Evolutionary conservation across 768 basidiomycete species (phyloP).

Genomic region (Tylopilus cervinicoccineus): DNA sequence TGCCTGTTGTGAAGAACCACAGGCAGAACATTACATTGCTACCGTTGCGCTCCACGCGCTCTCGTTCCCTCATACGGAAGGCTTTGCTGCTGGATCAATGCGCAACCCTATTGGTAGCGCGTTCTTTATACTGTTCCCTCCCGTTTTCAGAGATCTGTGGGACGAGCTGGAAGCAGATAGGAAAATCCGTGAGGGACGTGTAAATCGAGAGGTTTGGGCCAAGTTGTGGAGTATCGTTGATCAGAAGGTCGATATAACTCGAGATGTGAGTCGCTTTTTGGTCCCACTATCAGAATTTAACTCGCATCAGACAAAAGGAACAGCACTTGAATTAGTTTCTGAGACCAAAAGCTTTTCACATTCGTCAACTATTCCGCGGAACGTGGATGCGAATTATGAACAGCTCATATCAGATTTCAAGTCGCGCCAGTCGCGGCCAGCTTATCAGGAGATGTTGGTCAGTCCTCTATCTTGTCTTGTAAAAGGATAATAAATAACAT

Average conservation of each 20-base stretch:
- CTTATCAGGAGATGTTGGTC: conserved; percentile 90
- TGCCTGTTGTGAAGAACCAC: conserved; percentile 70
- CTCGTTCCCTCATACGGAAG: conserved; percentile 57
- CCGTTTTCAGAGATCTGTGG: conserved; percentile 87
- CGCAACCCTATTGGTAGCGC: conserved; percentile 48
- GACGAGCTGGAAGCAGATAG: conserved; percentile 73
- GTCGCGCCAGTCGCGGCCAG: conserved; percentile 53
- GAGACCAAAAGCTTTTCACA: conserved; percentile 17
- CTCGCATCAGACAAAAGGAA: conserved; percentile 15
- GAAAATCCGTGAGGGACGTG: conserved; percentile 54
- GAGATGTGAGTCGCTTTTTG: conserved; percentile 37
- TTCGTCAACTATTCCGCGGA: conserved; percentile 4
- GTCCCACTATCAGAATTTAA: not conserved
- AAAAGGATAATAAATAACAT: not conserved
- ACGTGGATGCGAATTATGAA: conserved; percentile 33
- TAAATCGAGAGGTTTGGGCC: conserved; percentile 69
- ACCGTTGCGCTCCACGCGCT: conserved; percentile 81
- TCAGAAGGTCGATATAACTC: conserved; percentile 44
- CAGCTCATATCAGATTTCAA: conserved; percentile 57
- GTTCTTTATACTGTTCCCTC: conserved; percentile 77
- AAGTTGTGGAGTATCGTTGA: conserved; percentile 62
- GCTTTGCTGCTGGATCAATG: conserved; percentile 55
- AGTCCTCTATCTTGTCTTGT: conserved; percentile 26
- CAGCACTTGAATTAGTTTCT: conserved; percentile 15
- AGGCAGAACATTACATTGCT: conserved; percentile 90